phyloP scores from a whole-genome alignment of 257 asterid species.

The Fraxinus excelsior region DNA sequence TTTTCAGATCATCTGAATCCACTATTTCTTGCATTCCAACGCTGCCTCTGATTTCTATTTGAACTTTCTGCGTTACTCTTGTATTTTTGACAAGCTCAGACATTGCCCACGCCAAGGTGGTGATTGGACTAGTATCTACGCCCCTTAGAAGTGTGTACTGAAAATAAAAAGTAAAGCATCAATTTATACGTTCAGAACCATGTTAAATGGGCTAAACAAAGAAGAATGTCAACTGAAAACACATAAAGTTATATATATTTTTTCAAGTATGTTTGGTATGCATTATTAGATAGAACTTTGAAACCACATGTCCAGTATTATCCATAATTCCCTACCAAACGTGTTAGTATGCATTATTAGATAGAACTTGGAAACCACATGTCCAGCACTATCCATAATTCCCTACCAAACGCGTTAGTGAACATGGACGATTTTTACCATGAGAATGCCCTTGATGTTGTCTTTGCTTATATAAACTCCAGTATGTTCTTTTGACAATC shows the following conservation, averaged over 20 bases:
- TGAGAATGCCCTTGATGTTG: slow-evolving; percentile 32
- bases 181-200: background rate
- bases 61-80: slow-evolving; percentile 24
- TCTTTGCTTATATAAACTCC: slow-evolving; percentile 19
- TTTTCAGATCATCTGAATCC: slow-evolving; percentile 19
- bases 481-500: slow-evolving; percentile 6
- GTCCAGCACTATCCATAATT: too few species aligned
- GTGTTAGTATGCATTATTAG: too few species aligned
- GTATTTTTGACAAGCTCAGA: slow-evolving; percentile 27
- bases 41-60: slow-evolving; percentile 26
- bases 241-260: too few species aligned
- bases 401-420: too few species aligned
- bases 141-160: slow-evolving; percentile 31
- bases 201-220: background rate
- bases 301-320: too few species aligned
- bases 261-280: too few species aligned
- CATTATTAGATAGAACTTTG: too few species aligned
- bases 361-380: too few species aligned
- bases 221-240: too few species aligned
- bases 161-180: background rate
- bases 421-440: slow-evolving; percentile 5
- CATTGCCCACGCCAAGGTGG: slow-evolving; percentile 36
- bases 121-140: slow-evolving; percentile 27
- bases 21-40: slow-evolving; percentile 22
- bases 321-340: too few species aligned